phyloP scores from a whole-genome alignment of 2,329 filamentous ascomycete genomes.

The Eutypella sp. region DNA sequence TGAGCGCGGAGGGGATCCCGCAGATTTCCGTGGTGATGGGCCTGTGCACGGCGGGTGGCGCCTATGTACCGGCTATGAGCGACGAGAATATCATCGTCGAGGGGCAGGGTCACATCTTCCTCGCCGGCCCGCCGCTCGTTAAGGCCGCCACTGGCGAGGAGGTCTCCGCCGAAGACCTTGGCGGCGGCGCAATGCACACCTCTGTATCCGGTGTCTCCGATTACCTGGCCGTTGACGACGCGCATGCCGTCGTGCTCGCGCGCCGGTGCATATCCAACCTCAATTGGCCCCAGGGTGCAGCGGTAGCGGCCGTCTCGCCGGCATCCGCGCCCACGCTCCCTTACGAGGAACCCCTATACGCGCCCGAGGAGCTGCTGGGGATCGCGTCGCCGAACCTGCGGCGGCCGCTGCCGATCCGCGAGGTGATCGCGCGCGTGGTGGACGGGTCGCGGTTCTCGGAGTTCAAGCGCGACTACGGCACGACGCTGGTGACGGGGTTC shows the following conservation, averaged over 20 bases:
- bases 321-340: slow-evolving; percentile 31
- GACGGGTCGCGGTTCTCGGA: slow-evolving; percentile 87
- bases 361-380: slow-evolving; percentile 73
- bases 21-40: slow-evolving; percentile 97
- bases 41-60: slow-evolving; percentile 90
- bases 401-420: slow-evolving; percentile 77
- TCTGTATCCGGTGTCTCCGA: slow-evolving; percentile 91
- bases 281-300: slow-evolving; percentile 68
- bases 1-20: slow-evolving; percentile 84
- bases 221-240: slow-evolving; percentile 90
- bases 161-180: slow-evolving; percentile 84
- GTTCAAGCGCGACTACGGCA: slow-evolving; percentile 90
- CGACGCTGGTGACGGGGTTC: slow-evolving; percentile 87
- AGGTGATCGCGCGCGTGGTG: slow-evolving; percentile 88
- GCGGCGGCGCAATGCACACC: slow-evolving; percentile 84
- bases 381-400: slow-evolving; percentile 89
- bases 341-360: slow-evolving; percentile 74
- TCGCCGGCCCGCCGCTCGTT: slow-evolving; percentile 88
- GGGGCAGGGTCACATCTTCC: slow-evolving; percentile 94
- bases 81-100: slow-evolving; percentile 97
- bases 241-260: slow-evolving; percentile 82
- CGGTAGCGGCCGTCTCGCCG: background rate
- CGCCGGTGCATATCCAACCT: slow-evolving; percentile 81
- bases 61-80: slow-evolving; percentile 95
- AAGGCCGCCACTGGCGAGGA: slow-evolving; percentile 94